These are phyloP conservation scores for Aspergillus carbonarius DNA, from an alignment of 2,329 filamentous ascomycete genomes.

Conservation along the genomic window DNA sequence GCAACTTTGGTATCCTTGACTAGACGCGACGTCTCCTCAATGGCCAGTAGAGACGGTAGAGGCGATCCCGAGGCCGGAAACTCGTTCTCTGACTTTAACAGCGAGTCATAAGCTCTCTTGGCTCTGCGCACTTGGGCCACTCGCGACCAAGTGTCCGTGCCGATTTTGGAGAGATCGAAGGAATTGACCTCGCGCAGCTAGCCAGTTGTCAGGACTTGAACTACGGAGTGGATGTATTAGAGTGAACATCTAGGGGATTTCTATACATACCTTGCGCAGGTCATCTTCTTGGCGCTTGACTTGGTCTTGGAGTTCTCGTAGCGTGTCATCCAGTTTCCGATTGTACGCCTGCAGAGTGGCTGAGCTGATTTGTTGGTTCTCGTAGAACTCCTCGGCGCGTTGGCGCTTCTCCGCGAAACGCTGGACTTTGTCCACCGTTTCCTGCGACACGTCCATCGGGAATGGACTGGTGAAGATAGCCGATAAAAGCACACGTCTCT, in stretches of 20 bases:
- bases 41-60: conserved; percentile 68
- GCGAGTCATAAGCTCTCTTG: conserved; percentile 64
- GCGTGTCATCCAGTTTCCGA: conserved; percentile 59
- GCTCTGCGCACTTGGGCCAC: conserved; percentile 53
- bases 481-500: background rate
- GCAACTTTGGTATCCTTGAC: conserved; percentile 64
- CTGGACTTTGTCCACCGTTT: conserved; percentile 34
- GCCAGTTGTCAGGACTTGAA: conserved; percentile 15
- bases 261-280: conserved; percentile 43
- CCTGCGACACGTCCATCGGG: conserved; percentile 33
- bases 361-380: conserved; percentile 27
- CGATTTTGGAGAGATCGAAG: conserved; percentile 31
- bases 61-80: conserved; percentile 67
- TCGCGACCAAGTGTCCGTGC: conserved; percentile 32
- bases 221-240: background rate
- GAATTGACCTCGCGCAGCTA: conserved; percentile 36
- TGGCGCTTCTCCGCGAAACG: conserved; percentile 36
- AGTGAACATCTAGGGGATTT: background rate
- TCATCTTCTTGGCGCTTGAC: conserved; percentile 50
- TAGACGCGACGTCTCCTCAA: conserved; percentile 65
- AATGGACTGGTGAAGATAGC: background rate
- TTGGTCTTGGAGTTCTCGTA: conserved; percentile 63
- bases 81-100: conserved; percentile 62
- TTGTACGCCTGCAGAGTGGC: conserved; percentile 36
- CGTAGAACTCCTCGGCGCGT: conserved; percentile 35